phyloP scores from a whole-genome alignment of 345 rosid species.

The Litchi chinensis region DNA sequence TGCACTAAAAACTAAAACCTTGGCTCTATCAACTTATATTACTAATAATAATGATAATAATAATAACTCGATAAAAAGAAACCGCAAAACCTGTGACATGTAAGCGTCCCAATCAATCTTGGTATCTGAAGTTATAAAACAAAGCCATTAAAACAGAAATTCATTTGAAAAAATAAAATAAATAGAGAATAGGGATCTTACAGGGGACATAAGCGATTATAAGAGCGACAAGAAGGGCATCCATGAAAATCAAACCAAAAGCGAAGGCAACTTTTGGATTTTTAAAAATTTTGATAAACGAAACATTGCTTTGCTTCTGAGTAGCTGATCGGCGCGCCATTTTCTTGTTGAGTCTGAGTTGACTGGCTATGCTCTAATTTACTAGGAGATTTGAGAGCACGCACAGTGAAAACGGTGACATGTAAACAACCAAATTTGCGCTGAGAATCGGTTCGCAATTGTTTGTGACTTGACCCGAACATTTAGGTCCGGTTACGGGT shows the following conservation, averaged over 20 bases:
- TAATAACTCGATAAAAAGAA: neutral
- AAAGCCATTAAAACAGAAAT: neutral
- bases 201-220: slow-evolving; percentile 85
- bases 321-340: slow-evolving; percentile 39
- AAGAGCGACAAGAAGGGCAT: slow-evolving; percentile 68
- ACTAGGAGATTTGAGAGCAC: neutral
- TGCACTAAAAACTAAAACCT: neutral
- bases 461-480: neutral
- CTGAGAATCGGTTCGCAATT: neutral
- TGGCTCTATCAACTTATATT: neutral
- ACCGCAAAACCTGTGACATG: slow-evolving; percentile 77
- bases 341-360: slow-evolving; percentile 14
- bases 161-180: neutral
- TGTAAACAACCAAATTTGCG: neutral
- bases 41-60: too few relatives aligned
- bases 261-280: slow-evolving; percentile 48
- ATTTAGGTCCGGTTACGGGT: neutral
- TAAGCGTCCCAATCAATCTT: slow-evolving; percentile 99
- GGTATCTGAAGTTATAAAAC: slow-evolving; percentile 58
- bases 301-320: slow-evolving; percentile 23
- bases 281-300: slow-evolving; percentile 28
- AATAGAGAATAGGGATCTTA: slow-evolving; percentile 35
- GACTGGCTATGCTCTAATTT: slow-evolving; percentile 1
- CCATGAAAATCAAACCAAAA: slow-evolving; percentile 47
- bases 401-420: neutral